Conservation (phyloP, 2,329 filamentous ascomycete species). For the Lasiodiplodia hormozganensis region DNA sequence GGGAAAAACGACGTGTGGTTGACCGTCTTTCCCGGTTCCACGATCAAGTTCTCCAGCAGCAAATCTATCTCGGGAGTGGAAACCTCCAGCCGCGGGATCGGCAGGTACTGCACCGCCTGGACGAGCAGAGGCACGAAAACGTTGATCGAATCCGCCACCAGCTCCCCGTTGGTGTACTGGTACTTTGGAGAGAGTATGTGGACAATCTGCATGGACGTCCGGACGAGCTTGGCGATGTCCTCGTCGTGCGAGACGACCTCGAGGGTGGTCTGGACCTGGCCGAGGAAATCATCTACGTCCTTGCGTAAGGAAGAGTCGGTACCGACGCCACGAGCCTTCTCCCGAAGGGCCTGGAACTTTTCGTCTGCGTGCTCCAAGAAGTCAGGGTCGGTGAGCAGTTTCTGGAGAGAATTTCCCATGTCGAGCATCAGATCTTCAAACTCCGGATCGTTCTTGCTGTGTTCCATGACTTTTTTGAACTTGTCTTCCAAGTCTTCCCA, state of each 20-base stretch:
- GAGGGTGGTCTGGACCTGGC: slow-evolving; percentile 72
- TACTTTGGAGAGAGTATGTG: slow-evolving; percentile 72
- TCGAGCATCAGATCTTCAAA: slow-evolving; percentile 81
- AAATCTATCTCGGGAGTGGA: slow-evolving; percentile 84
- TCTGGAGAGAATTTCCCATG: slow-evolving; percentile 75
- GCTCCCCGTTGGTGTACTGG: slow-evolving; percentile 69
- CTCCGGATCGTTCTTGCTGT: slow-evolving; percentile 78
- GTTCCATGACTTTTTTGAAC: slow-evolving; percentile 74
- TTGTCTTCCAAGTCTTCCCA: slow-evolving; percentile 78
- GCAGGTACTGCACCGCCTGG: slow-evolving; percentile 81
- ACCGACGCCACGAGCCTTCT: slow-evolving; percentile 64
- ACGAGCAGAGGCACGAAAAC: slow-evolving; percentile 82
- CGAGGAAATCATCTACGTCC: slow-evolving; percentile 75
- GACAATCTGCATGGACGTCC: slow-evolving; percentile 71
- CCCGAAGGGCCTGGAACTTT: slow-evolving; percentile 65
- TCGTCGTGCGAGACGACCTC: slow-evolving; percentile 73
- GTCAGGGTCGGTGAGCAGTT: slow-evolving; percentile 81
- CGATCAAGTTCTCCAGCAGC: slow-evolving; percentile 85
- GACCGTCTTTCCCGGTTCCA: slow-evolving; percentile 85
- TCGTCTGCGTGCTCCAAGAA: slow-evolving; percentile 81
- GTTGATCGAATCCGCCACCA: slow-evolving; percentile 77
- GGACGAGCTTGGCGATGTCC: slow-evolving; percentile 72
- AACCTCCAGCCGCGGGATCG: slow-evolving; percentile 88
- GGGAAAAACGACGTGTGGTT: slow-evolving; percentile 90
- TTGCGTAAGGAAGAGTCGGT: slow-evolving; percentile 71